Base-by-base conservation (phyloP, 2,329 filamentous ascomycete genomes). In the Chaetothyriales sp. region DNA sequence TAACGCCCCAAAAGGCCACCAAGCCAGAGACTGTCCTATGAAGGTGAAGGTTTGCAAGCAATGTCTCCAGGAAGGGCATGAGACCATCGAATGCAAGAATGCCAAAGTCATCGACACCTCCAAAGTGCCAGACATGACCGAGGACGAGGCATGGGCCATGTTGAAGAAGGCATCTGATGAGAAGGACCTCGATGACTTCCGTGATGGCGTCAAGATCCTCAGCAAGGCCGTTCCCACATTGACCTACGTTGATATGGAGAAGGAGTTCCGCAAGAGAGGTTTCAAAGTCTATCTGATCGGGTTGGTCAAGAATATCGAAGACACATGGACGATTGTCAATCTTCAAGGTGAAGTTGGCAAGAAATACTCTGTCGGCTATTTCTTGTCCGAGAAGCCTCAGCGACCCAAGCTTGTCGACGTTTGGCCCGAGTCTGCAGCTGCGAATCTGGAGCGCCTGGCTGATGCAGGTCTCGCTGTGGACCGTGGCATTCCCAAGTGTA, bases 221-320 rank as follows among this genome's bases (percentile, higher is more conserved):
- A 68, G 68, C 53, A 75, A 77, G 52, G 69, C 71, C 2, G 64
- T 64, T 25, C 69, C 69, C 2, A 51, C 63, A 54, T 72, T 68
- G 49, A 71, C 62, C 52, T 78, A 70, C 51, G 64, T 62, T 9
- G 69, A 70, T 1, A 69, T 79, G 8, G 76, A 78, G 58, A 64
- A 65, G 18, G 70, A 70, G 47, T 69, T 79, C 55, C 74, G 75
- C 8, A 63, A 66, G 5, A 70, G 74, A 3, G 61, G 63, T 0
- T 64, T 72, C 49, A 70, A 67, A 4, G 59, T 77, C 54, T 73
- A 70, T 58, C 62, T 79, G n/a, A 74, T 79, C 54, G 76, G 70
- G 10, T 63, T 73, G 58, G 64, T 69, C 59, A 65, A 71, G 59
- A 61, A 68, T 61, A 55, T 66, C 49, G 56, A 60, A 7, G 64